Evolutionary conservation across 208 protist species (phyloP).

Genomic region (Trypanosoma cruzi): DNA sequence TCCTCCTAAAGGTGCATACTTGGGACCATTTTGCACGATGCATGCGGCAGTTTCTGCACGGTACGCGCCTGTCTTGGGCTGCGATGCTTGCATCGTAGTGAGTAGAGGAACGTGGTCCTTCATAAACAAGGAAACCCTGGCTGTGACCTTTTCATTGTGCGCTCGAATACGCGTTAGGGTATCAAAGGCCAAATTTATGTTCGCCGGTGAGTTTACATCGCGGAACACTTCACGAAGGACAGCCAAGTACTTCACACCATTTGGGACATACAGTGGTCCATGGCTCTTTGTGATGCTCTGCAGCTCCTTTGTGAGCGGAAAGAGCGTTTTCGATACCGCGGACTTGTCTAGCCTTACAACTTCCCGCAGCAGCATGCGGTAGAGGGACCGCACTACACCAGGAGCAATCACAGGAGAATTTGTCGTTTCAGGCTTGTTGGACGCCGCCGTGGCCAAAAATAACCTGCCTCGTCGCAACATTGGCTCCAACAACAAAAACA

Average conservation of each 20-base stretch:
- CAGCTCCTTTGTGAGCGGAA: constrained; percentile 66
- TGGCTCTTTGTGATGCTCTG: constrained; percentile 50
- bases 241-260: constrained; percentile 48
- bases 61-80: constrained; percentile 38
- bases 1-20: constrained; percentile 43
- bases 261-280: constrained; percentile 58
- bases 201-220: constrained; percentile 32
- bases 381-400: constrained; percentile 66
- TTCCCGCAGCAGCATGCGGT: constrained; percentile 69
- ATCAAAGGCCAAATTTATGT: constrained; percentile 70
- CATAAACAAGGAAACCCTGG: constrained; percentile 45
- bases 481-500: constrained; percentile 18
- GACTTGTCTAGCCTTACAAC: constrained; percentile 56
- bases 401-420: constrained; percentile 59
- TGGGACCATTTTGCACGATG: constrained; percentile 10
- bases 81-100: constrained; percentile 29
- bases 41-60: constrained; percentile 42
- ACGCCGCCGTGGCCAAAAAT: neutral
- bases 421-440: constrained; percentile 15
- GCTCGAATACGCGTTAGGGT: constrained; percentile 69
- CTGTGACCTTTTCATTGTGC: constrained; percentile 66
- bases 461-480: constrained; percentile 19
- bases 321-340: constrained; percentile 71
- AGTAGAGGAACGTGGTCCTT: constrained; percentile 54
- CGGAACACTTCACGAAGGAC: constrained; percentile 63